These are phyloP conservation scores for Leccinum fallax DNA, from an alignment of 1,284 basidiomycete species.

Conservation along the genomic window DNA sequence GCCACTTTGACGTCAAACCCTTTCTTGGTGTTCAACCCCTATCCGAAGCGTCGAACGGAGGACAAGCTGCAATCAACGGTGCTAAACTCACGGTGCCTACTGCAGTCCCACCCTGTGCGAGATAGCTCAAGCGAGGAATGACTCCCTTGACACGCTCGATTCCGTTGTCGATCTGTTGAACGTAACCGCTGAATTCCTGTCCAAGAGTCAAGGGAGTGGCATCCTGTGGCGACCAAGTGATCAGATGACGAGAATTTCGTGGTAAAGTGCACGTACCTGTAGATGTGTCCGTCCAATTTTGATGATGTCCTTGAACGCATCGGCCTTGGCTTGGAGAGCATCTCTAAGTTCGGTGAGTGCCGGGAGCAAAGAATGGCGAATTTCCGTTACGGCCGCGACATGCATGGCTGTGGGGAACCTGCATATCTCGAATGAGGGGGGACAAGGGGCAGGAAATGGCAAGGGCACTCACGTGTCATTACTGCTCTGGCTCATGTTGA, in stretches of 20 bases:
- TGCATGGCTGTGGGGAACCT: slow-evolving; percentile 99
- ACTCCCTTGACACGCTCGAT: slow-evolving; percentile 86
- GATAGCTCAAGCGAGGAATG: slow-evolving; percentile 84
- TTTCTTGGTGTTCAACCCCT: slow-evolving; percentile 96
- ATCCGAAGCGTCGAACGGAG: slow-evolving; percentile 11
- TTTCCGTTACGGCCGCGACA: slow-evolving; percentile 92
- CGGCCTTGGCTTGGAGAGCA: slow-evolving; percentile 82
- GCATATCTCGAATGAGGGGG: slow-evolving; percentile 4
- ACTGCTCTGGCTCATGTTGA: slow-evolving; percentile 99
- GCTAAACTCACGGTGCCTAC: slow-evolving; percentile 83
- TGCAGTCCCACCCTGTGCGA: slow-evolving; percentile 98
- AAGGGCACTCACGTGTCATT: slow-evolving; percentile 84
- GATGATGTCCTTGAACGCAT: slow-evolving; percentile 88
- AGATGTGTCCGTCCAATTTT: slow-evolving; percentile 99
- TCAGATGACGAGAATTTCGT: neutral
- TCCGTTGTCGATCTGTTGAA: slow-evolving; percentile 91
- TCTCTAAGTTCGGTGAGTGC: slow-evolving; percentile 84
- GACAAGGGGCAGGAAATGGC: neutral
- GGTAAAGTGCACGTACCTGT: slow-evolving; percentile 50
- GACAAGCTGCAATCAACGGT: neutral
- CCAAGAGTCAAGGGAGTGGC: slow-evolving; percentile 97
- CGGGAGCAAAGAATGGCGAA: slow-evolving; percentile 81
- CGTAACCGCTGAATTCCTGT: slow-evolving; percentile 99
- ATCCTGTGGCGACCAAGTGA: slow-evolving; percentile 57
- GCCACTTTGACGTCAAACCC: slow-evolving; percentile 98